Conservation (phyloP, 345 rosid species). For the Excoecaria agallocha region DNA sequence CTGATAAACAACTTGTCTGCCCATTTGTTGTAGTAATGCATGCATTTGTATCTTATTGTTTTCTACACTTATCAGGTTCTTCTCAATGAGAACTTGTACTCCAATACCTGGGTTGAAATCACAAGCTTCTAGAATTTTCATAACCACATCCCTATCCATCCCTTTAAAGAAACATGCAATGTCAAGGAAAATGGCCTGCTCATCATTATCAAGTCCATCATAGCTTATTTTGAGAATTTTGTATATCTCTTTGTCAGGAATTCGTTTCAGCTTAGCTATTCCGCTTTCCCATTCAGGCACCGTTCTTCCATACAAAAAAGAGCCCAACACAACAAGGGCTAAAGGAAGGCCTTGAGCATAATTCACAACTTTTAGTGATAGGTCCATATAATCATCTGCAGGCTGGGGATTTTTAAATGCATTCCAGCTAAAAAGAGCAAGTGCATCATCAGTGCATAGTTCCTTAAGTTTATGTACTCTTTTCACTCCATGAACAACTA, state of each 20-base stretch:
- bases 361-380: not conserved
- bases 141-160: conserved; percentile 3
- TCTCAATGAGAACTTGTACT: conserved; percentile 24
- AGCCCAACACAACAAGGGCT: conserved; percentile 24
- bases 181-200: conserved; percentile 20
- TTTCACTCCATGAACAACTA: conserved; percentile 8
- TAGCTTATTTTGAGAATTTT: conserved; percentile 18
- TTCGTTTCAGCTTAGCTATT: conserved; percentile 8
- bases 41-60: conserved; percentile 18
- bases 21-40: conserved; percentile 20
- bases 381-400: not conserved
- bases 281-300: conserved; percentile 16
- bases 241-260: conserved; percentile 3
- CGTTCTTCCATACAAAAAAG: conserved; percentile 7
- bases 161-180: conserved; percentile 32
- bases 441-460: conserved; percentile 3
- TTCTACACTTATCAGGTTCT: conserved; percentile 18
- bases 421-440: conserved; percentile 13
- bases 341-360: conserved; percentile 18
- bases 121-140: conserved; percentile 15
- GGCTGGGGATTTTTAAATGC: conserved; percentile 10
- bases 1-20: conserved; percentile 13
- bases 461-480: conserved; percentile 4
- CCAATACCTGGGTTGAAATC: conserved; percentile 9
- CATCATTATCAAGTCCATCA: conserved; percentile 16